Conservation (phyloP, 2,329 filamentous ascomycete species). For the Gliomastix tumulicola region DNA sequence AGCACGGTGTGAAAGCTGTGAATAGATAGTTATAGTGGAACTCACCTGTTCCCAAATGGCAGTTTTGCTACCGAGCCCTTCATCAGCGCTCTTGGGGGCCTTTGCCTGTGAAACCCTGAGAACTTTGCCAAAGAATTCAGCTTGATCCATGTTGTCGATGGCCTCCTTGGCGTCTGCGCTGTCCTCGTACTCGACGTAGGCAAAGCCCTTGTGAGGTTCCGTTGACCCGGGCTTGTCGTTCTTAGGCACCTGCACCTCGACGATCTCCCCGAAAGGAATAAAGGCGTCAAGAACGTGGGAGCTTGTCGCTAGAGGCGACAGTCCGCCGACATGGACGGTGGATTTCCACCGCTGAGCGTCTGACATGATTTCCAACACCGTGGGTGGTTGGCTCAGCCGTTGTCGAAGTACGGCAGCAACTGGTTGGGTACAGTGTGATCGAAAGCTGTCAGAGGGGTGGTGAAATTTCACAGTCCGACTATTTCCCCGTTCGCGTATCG, state of each 20-base stretch:
- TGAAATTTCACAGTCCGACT: not conserved
- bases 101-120: conserved; percentile 92
- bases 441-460: not conserved
- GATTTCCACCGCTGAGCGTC: conserved; percentile 80
- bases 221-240: conserved; percentile 73
- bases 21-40: conserved; percentile 5
- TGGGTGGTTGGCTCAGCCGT: too few species aligned
- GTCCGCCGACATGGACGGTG: conserved; percentile 86
- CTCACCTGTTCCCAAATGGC: conserved; percentile 95
- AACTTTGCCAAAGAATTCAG: conserved; percentile 85
- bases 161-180: conserved; percentile 83
- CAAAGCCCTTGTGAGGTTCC: conserved; percentile 84
- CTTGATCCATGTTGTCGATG: conserved; percentile 98
- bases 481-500: too few species aligned
- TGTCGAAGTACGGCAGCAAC: too few species aligned
- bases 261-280: conserved; percentile 92
- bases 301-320: conserved; percentile 70
- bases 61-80: conserved; percentile 85
- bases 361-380: conserved; percentile 59
- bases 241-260: conserved; percentile 84
- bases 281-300: conserved; percentile 83
- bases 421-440: too few species aligned
- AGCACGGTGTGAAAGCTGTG: too few species aligned
- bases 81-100: conserved; percentile 78
- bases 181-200: conserved; percentile 91